Evolutionary conservation across 2,329 filamentous ascomycete species (phyloP), one percentile per base, ranked within the genome.

Genomic region (Exophiala bonariae): DNA sequence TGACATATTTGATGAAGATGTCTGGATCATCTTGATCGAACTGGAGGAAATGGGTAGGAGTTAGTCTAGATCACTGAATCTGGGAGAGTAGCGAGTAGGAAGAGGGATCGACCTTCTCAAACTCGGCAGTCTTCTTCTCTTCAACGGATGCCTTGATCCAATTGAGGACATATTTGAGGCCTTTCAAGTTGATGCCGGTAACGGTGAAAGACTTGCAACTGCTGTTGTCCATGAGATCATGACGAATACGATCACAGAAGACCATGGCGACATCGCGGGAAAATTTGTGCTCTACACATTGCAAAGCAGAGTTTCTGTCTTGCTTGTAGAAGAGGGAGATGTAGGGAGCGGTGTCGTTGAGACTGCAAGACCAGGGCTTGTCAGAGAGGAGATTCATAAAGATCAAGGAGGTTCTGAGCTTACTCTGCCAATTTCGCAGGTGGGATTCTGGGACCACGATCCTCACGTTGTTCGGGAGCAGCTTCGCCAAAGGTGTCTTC

Each of bases 121-220:
- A 52, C 32, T 48, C 52, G 49, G 47, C 34, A 30, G 48, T 50
- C 19, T 33, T 48, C 38, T 44, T 34, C 30, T 48, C 51, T 4
- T 18, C n/a, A 23, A 52, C 41, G 19, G 44, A 46, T 28, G 53
- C 37, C 22, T 49, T 43, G 49, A 56, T 51, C 53, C 53, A 56
- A 18, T 34, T 41, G 19, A 56, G 26, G 22, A 50, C 43, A 30
- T 45, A 35, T 34, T 50, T 53, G 22, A 49, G 46, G 23, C 35
- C 40, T 16, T 41, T 47, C 32, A 47, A 19, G 35, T 54, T 44
- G 33, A 41, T 39, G 8, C 54, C 54, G 3, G 35, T 47, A 31
- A 56, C 37, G 26, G 50, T 56, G 42, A 51, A 53, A 14, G 54
- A 53, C 50, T 56, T 56, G 23, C n/a, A n/a, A 35, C 45, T 38